Percentiles rank a stretch among this genome's conserved stretches.
Conservation (phyloP, 371 early-diverging fungal genomes). For the Rhizopus arrhizus region DNA sequence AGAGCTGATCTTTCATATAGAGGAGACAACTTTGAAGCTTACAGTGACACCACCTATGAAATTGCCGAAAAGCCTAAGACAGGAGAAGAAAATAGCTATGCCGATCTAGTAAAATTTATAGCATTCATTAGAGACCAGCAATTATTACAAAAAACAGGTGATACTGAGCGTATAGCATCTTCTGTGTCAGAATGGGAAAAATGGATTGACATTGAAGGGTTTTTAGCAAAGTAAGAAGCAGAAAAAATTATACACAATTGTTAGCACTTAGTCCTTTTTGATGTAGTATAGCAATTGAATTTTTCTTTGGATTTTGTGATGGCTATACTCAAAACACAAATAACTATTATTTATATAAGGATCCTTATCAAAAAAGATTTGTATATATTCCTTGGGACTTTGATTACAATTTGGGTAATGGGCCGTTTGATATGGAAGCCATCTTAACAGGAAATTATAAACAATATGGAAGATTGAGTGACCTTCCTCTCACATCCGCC, state of each 20-base stretch:
- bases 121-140: conserved; percentile 35
- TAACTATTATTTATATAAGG: conserved; percentile 42
- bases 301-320: conserved; percentile 35
- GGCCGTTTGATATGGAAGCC: conserved; percentile 26
- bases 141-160: conserved; percentile 12
- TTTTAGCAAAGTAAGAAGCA: conserved; percentile 34
- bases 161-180: not conserved
- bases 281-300: conserved; percentile 41
- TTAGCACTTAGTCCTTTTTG: not conserved
- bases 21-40: conserved; percentile 21
- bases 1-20: conserved; percentile 35
- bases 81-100: conserved; percentile 8
- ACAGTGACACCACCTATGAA: conserved; percentile 17
- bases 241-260: not conserved
- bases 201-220: conserved; percentile 35
- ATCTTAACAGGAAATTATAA: conserved; percentile 33
- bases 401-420: conserved; percentile 38
- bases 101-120: conserved; percentile 25
- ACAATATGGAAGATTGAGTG: conserved; percentile 20
- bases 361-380: conserved; percentile 21
- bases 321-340: conserved; percentile 40
- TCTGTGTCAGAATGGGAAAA: conserved; percentile 28
- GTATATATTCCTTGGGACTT: conserved; percentile 39
- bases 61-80: conserved; percentile 24
- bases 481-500: conserved; percentile 32